These are phyloP conservation scores for Colletotrichum abscissum DNA, from an alignment of 2,329 filamentous ascomycete genomes.

Conservation along the genomic window DNA sequence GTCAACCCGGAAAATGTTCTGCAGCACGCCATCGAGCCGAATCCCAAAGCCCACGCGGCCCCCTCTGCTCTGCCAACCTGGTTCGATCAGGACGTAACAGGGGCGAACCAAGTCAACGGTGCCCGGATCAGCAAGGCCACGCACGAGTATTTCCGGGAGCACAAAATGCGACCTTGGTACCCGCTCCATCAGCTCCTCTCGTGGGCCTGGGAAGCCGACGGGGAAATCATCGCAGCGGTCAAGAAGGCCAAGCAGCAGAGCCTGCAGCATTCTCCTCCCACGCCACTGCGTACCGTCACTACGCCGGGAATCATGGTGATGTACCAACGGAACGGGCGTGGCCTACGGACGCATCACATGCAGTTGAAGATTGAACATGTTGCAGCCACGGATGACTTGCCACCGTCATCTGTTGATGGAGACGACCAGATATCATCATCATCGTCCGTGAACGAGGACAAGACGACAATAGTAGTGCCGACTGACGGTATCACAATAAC, in stretches of 20 bases:
- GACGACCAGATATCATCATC: no score
- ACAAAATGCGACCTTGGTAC: background rate
- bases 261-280: background rate
- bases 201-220: constrained; percentile 16
- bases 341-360: background rate
- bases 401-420: no score
- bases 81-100: background rate
- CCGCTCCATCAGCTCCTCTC: constrained; percentile 29
- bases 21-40: background rate
- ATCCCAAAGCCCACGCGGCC: background rate
- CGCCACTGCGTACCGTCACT: background rate
- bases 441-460: no score
- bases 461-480: no score
- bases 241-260: constrained; percentile 12
- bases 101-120: background rate
- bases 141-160: background rate
- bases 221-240: constrained; percentile 8
- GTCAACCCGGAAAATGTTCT: background rate
- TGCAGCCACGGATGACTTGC: background rate
- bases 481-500: no score
- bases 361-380: background rate
- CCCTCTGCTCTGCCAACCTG: constrained; percentile 6
- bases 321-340: background rate
- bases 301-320: background rate
- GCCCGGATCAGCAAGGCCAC: background rate